Evolutionary conservation across 352 stramenopile genomes (phyloP), one percentile per base, ranked within the genome.

Genomic region (Phytophthora pistaciae): DNA sequence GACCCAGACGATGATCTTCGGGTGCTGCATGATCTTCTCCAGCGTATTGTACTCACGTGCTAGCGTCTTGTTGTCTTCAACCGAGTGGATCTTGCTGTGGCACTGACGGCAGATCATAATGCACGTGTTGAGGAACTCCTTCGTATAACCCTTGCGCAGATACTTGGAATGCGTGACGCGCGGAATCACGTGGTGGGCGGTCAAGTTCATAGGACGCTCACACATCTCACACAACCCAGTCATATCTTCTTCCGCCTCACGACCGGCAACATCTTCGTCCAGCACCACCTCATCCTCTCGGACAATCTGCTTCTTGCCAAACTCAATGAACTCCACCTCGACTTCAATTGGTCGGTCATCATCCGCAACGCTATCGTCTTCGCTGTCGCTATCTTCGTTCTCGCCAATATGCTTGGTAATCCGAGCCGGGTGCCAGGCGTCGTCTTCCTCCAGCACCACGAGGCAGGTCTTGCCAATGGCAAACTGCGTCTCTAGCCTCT

Each of bases 101-200:
- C 96, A 99, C 48, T 92, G 90, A 3, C 96, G 88, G 70, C 96
- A 99, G 48, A 98, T 97, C 79, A 90, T 75, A 52, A 96, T 89
- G 25, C 91, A 97, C 31, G 74, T 87, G 79, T 95, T 96, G 20
- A 97, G 68, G 31, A 93, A 92, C 66, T 91, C 85, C 33, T 80
- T 74, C 16, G 81, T 87, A 56, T 91, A 96, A 2, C 90, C 91
- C 53, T 90, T 88, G 68, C 94, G 93, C 27, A 92, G 57, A 68
- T 95, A 96, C 63, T 82, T 88, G 23, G 80, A 68, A 60, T 97
- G 91, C 3, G 75, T 91, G n/a, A 84, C 85, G 44, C 91, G 91
- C 5, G 96, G 96, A 58, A 98, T 98, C 8, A 99, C 76, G 67
- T 99, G 96, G 77, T 99, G 96, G 6, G 87, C 86, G 14, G 94